Conservation (phyloP, 2,329 filamentous ascomycete genomes). For the Neophaeococcomyces aloes region DNA sequence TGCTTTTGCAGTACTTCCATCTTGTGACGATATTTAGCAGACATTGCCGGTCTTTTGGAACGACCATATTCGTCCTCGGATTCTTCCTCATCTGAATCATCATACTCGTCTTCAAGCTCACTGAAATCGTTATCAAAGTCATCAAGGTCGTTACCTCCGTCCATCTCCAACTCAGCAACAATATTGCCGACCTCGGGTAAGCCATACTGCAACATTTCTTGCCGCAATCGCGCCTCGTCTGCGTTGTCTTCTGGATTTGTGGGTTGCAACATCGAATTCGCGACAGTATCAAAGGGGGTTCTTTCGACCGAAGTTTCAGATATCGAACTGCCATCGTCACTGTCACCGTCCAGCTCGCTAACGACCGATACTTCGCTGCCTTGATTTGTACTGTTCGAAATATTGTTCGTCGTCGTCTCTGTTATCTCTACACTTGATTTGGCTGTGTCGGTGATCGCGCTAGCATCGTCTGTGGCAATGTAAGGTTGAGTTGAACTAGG, state of each 20-base stretch:
- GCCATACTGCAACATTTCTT: slow-evolving; percentile 84
- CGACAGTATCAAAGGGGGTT: background rate
- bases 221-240: slow-evolving; percentile 69
- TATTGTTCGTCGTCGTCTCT: background rate
- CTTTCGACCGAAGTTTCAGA: slow-evolving; percentile 1
- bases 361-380: background rate
- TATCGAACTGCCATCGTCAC: background rate
- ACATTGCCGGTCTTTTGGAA: slow-evolving; percentile 55
- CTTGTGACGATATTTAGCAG: slow-evolving; percentile 62
- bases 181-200: slow-evolving; percentile 81
- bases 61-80: slow-evolving; percentile 69
- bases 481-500: slow-evolving; percentile 52
- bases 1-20: slow-evolving; percentile 80
- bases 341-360: background rate
- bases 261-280: background rate
- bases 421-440: slow-evolving; percentile 6
- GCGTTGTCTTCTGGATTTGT: slow-evolving; percentile 51
- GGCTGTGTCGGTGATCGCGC: slow-evolving; percentile 6
- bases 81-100: slow-evolving; percentile 47
- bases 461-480: slow-evolving; percentile 23
- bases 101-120: slow-evolving; percentile 31
- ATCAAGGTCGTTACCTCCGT: slow-evolving; percentile 43
- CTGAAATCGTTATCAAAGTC: slow-evolving; percentile 33
- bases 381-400: background rate
- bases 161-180: slow-evolving; percentile 80